These are phyloP conservation scores for Aureobasidium uvarum DNA, from an alignment of 2,329 filamentous ascomycete genomes.

Conservation along the genomic window DNA sequence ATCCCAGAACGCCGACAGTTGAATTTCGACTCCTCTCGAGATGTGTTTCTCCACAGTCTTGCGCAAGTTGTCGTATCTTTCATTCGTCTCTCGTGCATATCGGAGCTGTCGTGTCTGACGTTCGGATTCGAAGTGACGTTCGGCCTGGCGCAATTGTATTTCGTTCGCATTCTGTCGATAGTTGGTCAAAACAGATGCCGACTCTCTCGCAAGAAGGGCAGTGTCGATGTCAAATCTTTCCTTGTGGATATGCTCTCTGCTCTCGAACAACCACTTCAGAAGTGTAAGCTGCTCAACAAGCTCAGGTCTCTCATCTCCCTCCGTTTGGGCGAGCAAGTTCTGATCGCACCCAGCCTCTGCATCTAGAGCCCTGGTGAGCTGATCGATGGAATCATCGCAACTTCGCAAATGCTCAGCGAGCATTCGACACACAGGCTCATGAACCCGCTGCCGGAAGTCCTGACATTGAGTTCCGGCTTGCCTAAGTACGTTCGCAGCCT, in stretches of 20 bases:
- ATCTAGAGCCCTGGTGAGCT: conserved; percentile 53
- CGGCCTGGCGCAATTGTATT: conserved; percentile 54
- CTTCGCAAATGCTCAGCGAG: conserved; percentile 71
- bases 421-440: conserved; percentile 79
- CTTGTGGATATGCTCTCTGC: conserved; percentile 80
- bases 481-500: conserved; percentile 22
- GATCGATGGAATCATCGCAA: conserved; percentile 73
- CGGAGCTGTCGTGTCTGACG: conserved; percentile 63
- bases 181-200: conserved; percentile 57
- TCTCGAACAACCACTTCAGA: conserved; percentile 95
- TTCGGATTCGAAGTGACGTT: conserved; percentile 80
- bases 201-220: conserved; percentile 3
- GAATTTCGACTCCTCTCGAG: conserved; percentile 80
- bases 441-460: conserved; percentile 72
- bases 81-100: conserved; percentile 69
- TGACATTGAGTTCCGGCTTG: conserved; percentile 62
- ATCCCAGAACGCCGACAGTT: conserved; percentile 96
- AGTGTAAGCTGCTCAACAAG: conserved; percentile 90
- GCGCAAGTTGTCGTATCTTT: conserved; percentile 73
- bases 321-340: conserved; percentile 78
- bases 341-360: conserved; percentile 5
- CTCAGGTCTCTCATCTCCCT: conserved; percentile 93
- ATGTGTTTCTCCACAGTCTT: conserved; percentile 81
- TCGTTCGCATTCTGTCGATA: conserved; percentile 49
- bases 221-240: conserved; percentile 70